Evolutionary conservation across 768 basidiomycete species (phyloP).

Genomic region (Rhodotorula babjevae): DNA sequence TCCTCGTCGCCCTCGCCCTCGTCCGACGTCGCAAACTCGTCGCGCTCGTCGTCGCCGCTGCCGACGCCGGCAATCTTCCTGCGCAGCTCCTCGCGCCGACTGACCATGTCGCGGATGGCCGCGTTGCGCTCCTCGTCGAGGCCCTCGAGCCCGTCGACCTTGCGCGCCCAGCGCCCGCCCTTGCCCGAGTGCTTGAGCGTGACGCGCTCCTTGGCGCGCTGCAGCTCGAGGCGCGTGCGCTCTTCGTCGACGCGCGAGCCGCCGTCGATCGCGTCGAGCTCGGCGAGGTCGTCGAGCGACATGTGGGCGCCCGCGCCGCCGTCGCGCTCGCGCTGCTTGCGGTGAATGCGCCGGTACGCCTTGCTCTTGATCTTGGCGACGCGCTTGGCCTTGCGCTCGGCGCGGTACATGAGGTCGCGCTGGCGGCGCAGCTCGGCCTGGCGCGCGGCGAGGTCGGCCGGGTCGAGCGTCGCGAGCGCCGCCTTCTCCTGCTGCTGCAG

Average conservation of each 20-base stretch:
- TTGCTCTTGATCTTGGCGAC: constrained; percentile 94
- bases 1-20: constrained; percentile 46
- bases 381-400: constrained; percentile 81
- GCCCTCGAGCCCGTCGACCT: constrained; percentile 50
- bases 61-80: constrained; percentile 64
- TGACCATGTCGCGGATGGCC: constrained; percentile 80
- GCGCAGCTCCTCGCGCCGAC: constrained; percentile 70
- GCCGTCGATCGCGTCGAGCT: constrained; percentile 56
- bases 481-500: constrained; percentile 76
- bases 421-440: constrained; percentile 76
- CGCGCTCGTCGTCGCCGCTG: constrained; percentile 48
- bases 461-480: constrained; percentile 59
- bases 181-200: constrained; percentile 82
- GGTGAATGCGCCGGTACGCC: constrained; percentile 75
- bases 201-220: constrained; percentile 80
- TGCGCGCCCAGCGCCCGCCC: constrained; percentile 54
- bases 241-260: constrained; percentile 54
- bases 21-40: constrained; percentile 44
- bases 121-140: constrained; percentile 56
- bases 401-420: constrained; percentile 89
- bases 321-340: constrained; percentile 55
- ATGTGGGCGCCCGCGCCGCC: constrained; percentile 45
- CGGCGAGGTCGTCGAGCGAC: constrained; percentile 50
- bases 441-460: constrained; percentile 79
- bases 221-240: constrained; percentile 65